These are phyloP conservation scores for Ganoderma meredithae DNA, from an alignment of 1,284 basidiomycete species.

Conservation along the genomic window DNA sequence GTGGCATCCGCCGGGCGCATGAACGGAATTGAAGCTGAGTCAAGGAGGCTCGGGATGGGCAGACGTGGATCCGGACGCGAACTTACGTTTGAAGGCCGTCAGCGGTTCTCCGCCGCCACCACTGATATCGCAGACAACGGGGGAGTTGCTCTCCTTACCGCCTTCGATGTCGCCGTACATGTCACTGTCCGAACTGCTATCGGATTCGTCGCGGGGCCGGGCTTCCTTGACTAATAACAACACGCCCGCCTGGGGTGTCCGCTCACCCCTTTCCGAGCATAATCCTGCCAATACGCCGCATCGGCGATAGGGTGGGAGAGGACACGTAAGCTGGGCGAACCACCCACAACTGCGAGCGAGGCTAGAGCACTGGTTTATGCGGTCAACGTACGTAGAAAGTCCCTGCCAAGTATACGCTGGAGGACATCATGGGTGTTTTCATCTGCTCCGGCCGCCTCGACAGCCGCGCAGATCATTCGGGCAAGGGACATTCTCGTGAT, in stretches of 20 bases:
- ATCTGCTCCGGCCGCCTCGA: constrained; percentile 34
- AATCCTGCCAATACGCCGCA: constrained; percentile 28
- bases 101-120: neutral
- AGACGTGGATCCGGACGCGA: neutral
- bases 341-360: constrained; percentile 3
- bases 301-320: constrained; percentile 9
- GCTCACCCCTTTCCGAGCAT: constrained; percentile 37
- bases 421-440: constrained; percentile 43
- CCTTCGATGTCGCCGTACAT: constrained; percentile 8
- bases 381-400: constrained; percentile 37
- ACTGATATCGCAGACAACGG: neutral
- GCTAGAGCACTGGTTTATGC: neutral
- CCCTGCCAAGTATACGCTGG: constrained; percentile 35
- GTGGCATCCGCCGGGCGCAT: neutral
- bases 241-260: constrained; percentile 46
- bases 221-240: constrained; percentile 56
- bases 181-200: neutral
- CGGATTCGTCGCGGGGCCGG: constrained; percentile 31
- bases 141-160: neutral
- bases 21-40: neutral
- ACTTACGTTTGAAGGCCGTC: neutral
- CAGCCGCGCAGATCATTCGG: constrained; percentile 42
- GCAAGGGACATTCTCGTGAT: constrained; percentile 49
- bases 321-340: neutral
- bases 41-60: neutral